Percentiles rank a stretch among this genome's conserved stretches.
phyloP scores from a whole-genome alignment of 2,329 filamentous ascomycete species.

The Tolypocladium paradoxum region DNA sequence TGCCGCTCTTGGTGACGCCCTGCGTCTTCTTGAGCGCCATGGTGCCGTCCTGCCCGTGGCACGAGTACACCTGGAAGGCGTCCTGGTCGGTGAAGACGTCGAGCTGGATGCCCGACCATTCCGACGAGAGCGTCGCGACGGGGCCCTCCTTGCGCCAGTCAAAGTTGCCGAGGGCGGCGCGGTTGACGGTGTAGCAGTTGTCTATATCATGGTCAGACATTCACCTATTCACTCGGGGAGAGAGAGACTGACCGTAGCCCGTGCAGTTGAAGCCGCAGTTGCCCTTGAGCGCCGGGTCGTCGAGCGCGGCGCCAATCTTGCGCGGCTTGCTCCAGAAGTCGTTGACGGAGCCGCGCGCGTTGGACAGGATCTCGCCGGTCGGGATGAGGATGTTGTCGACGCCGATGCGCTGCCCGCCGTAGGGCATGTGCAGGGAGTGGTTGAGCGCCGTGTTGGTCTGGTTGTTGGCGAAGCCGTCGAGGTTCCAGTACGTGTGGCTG shows the following conservation, averaged over 20 bases:
- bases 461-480: conserved; percentile 68
- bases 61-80: conserved; percentile 82
- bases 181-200: conserved; percentile 60
- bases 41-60: conserved; percentile 63
- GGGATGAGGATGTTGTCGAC: conserved; percentile 65
- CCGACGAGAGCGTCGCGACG: conserved; percentile 57
- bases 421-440: conserved; percentile 63
- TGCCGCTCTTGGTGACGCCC: conserved; percentile 36
- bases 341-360: conserved; percentile 56
- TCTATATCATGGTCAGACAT: conserved; percentile 26
- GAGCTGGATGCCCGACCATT: conserved; percentile 72
- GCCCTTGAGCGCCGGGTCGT: conserved; percentile 48
- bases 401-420: conserved; percentile 57
- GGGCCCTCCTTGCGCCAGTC: conserved; percentile 53
- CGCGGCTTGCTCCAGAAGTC: conserved; percentile 79
- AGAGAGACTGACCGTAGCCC: conserved; percentile 58
- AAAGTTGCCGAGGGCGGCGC: conserved; percentile 42
- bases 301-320: conserved; percentile 61
- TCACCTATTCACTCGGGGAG: not conserved
- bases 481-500: conserved; percentile 68
- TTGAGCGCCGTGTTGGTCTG: conserved; percentile 55
- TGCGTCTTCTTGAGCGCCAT: conserved; percentile 61
- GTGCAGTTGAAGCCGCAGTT: conserved; percentile 77
- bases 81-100: conserved; percentile 77
- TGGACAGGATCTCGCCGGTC: conserved; percentile 64